Percentiles rank a stretch among this genome's conserved stretches.
phyloP scores from a whole-genome alignment of 176 grass and related monocot genomes.

The Hsuehochloa calcarea region DNA sequence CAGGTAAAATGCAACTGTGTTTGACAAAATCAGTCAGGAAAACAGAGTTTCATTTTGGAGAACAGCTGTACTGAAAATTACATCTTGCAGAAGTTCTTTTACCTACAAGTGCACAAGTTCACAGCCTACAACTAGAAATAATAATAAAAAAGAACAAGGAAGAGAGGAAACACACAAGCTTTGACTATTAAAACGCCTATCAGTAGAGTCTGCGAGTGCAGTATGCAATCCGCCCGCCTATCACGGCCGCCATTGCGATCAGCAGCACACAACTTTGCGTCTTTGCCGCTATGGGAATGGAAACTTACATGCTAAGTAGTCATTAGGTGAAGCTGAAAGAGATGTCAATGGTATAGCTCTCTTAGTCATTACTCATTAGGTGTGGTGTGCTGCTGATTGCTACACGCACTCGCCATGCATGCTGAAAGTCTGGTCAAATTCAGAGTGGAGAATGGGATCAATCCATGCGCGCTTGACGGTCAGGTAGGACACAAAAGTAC shows the following conservation, averaged over 20 bases:
- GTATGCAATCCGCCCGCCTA: constrained; percentile 22
- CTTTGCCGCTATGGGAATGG: not conserved
- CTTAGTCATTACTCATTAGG: not conserved
- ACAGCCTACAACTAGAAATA: not conserved
- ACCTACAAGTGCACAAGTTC: not conserved
- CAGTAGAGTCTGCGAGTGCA: not conserved
- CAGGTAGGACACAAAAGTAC: not conserved
- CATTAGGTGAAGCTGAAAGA: constrained; percentile 28
- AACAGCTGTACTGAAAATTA: constrained; percentile 15
- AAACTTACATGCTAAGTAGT: not conserved
- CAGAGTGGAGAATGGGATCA: not conserved
- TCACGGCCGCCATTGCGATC: constrained; percentile 23
- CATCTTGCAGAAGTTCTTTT: not conserved
- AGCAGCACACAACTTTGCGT: not conserved
- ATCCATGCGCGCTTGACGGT: constrained; percentile 31
- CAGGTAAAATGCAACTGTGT: constrained; percentile 25
- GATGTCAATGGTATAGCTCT: not conserved
- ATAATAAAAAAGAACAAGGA: not conserved
- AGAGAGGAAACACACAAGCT: not conserved
- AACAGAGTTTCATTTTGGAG: not conserved
- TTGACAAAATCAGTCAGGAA: constrained; percentile 13
- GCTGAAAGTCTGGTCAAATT: constrained; percentile 3
- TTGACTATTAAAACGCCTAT: constrained; percentile 4
- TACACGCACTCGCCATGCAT: constrained; percentile 7
- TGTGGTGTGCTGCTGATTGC: constrained; percentile 7